Evolutionary conservation across 1,284 basidiomycete species (phyloP).

Genomic region (Malassezia equina): DNA sequence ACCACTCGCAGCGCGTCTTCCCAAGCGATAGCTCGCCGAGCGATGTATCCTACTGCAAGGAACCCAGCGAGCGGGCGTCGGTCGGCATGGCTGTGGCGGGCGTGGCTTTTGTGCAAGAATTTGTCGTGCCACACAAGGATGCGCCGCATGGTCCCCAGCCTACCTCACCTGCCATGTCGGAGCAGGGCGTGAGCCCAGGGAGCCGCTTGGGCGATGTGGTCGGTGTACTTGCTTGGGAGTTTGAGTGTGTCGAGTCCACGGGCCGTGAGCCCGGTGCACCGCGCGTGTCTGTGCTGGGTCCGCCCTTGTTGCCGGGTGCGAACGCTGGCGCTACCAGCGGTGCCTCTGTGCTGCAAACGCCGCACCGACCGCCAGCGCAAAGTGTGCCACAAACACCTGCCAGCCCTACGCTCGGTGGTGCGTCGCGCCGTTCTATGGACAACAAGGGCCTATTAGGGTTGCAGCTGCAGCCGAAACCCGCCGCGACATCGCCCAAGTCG

Average conservation of each 20-base stretch:
- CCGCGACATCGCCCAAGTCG: not conserved
- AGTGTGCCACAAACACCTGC: not conserved
- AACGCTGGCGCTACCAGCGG: not conserved
- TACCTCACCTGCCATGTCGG: not conserved
- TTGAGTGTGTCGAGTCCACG: conserved; percentile 44
- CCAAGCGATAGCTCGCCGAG: conserved; percentile 17
- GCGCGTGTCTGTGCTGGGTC: conserved; percentile 24
- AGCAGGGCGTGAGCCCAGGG: conserved; percentile 36
- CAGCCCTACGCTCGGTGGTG: not conserved
- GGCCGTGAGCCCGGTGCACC: conserved; percentile 33
- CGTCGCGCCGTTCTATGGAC: not conserved
- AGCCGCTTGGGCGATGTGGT: conserved; percentile 48
- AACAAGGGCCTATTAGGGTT: conserved; percentile 8
- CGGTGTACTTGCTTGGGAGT: conserved; percentile 48
- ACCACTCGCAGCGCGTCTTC: conserved; percentile 42
- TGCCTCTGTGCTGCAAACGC: not conserved
- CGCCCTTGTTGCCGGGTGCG: not conserved
- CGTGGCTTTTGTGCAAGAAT: conserved; percentile 48
- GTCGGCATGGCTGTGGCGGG: conserved; percentile 44
- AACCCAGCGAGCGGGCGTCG: conserved; percentile 42
- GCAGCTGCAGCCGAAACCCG: conserved; percentile 5
- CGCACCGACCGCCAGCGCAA: not conserved
- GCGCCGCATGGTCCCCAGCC: not conserved
- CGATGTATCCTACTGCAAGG: conserved; percentile 42
- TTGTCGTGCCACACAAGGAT: conserved; percentile 42